Conservation (phyloP, 176 grass and related monocot species). For the Rhynchospora tenuis region DNA sequence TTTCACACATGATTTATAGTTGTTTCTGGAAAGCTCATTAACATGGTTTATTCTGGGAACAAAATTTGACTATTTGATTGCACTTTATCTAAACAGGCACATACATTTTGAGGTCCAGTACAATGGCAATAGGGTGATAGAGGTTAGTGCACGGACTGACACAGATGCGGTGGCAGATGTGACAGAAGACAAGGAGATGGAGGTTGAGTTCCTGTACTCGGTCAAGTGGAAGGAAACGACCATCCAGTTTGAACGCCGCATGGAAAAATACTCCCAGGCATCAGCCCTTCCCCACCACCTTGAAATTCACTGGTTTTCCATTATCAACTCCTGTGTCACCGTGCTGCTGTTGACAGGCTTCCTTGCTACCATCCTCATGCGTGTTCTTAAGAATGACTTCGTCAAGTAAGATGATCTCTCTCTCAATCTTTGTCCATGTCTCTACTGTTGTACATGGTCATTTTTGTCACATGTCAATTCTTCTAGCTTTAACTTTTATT, state of each 20-base stretch:
- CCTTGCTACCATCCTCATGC: slow-evolving; percentile 87
- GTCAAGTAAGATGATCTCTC: slow-evolving; percentile 61
- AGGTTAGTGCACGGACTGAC: slow-evolving; percentile 70
- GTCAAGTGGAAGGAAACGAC: slow-evolving; percentile 81
- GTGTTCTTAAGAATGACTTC: slow-evolving; percentile 88
- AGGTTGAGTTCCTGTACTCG: slow-evolving; percentile 84
- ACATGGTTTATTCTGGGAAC: neutral
- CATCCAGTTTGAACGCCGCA: slow-evolving; percentile 67
- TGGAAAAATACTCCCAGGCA: slow-evolving; percentile 91
- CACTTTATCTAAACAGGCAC: slow-evolving; percentile 50
- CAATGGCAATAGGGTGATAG: slow-evolving; percentile 71
- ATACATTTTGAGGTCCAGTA: slow-evolving; percentile 89
- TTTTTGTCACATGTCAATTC: neutral
- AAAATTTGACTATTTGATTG: neutral
- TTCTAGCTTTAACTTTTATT: slow-evolving; percentile 19
- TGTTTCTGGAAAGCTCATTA: neutral
- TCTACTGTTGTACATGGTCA: neutral
- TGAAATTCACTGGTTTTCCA: slow-evolving; percentile 99
- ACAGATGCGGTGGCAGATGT: slow-evolving; percentile 69
- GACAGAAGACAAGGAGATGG: slow-evolving; percentile 69
- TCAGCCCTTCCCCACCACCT: slow-evolving; percentile 92
- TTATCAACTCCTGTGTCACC: slow-evolving; percentile 87
- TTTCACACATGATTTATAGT: neutral
- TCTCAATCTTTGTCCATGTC: neutral
- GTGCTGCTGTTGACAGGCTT: slow-evolving; percentile 88